Conservation (phyloP, 2,329 filamentous ascomycete genomes). For the Epichloe sp. region DNA sequence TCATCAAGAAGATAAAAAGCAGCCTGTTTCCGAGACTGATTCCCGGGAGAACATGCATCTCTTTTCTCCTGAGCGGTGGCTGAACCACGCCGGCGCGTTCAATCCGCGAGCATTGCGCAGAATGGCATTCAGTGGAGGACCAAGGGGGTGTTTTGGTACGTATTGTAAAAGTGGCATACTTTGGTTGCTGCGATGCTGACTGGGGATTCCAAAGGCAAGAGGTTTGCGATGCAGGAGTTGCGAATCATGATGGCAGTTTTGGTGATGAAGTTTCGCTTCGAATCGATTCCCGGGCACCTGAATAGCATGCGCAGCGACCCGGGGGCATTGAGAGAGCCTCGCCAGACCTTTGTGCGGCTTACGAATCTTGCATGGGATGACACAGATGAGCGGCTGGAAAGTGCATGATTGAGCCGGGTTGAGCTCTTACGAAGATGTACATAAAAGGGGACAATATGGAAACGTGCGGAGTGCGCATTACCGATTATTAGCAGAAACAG, state of each 20-base stretch:
- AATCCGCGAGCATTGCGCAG: neutral
- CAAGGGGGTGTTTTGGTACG: slow-evolving; percentile 1
- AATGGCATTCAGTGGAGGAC: neutral
- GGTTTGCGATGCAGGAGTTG: slow-evolving; percentile 1
- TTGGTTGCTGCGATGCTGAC: neutral
- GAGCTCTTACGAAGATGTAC: too few species aligned
- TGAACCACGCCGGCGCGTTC: neutral
- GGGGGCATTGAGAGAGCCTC: neutral
- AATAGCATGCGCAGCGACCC: neutral
- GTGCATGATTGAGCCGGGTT: too few species aligned
- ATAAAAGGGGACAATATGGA: too few species aligned
- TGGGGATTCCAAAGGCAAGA: neutral
- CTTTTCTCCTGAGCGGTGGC: slow-evolving; percentile 7
- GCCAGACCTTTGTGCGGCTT: neutral
- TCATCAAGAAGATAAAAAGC: neutral
- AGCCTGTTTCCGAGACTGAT: neutral
- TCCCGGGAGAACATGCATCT: neutral
- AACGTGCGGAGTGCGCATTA: too few species aligned
- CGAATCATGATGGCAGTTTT: neutral
- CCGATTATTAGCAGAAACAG: too few species aligned
- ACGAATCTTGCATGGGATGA: neutral
- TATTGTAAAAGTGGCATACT: neutral
- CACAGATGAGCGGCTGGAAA: neutral
- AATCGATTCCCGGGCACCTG: neutral
- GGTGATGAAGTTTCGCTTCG: neutral